phyloP scores from a whole-genome alignment of 2,329 filamentous ascomycete genomes.

The Alternaria tenuissima region DNA sequence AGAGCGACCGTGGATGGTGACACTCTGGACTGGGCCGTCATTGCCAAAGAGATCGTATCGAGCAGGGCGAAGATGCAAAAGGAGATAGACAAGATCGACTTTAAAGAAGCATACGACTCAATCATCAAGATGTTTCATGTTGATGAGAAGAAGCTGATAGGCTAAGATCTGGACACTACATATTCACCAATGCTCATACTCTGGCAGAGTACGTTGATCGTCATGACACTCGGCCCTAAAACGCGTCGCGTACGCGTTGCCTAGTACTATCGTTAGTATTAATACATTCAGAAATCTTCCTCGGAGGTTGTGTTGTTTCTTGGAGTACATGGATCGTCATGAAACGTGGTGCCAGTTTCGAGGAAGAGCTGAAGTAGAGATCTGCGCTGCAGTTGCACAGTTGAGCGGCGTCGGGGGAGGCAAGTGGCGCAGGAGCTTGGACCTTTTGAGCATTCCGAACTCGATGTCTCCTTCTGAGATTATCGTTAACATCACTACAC shows the following conservation, averaged over 20 bases:
- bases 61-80: conserved; percentile 41
- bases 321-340: background rate
- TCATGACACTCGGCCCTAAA: background rate
- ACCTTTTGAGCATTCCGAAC: conserved; percentile 2
- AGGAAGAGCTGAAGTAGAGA: background rate
- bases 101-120: conserved; percentile 21
- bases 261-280: background rate
- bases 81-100: conserved; percentile 43
- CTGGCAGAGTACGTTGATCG: background rate
- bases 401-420: background rate
- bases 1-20: conserved; percentile 19
- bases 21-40: conserved; percentile 40
- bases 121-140: background rate
- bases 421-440: conserved; percentile 6
- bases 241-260: background rate
- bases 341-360: background rate
- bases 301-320: too few species aligned
- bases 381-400: background rate
- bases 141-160: background rate
- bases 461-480: background rate
- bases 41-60: conserved; percentile 41
- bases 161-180: background rate
- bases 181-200: background rate
- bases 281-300: too few species aligned
- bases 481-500: background rate